phyloP scores from a whole-genome alignment of 2,329 filamentous ascomycete species.

The Hypoxylon sp. region DNA sequence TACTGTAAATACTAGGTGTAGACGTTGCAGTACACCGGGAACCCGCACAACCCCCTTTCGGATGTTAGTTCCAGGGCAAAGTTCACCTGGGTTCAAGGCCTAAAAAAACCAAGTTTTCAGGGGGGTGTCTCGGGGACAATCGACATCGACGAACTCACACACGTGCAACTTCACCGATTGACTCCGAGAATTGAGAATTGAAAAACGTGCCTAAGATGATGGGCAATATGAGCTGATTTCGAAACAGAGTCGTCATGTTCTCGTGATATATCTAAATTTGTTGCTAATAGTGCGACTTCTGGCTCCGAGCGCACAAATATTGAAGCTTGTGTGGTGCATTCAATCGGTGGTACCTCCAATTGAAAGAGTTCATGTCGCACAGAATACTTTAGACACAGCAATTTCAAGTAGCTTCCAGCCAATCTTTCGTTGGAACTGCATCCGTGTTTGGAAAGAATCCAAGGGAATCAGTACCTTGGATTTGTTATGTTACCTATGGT shows the following conservation, averaged over 20 bases:
- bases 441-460: constrained; percentile 31
- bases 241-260: constrained; percentile 35
- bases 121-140: constrained; percentile 28
- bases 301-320: constrained; percentile 21
- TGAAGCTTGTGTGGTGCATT: constrained; percentile 23
- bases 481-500: constrained; percentile 37
- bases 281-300: constrained; percentile 20
- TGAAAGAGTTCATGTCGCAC: constrained; percentile 15
- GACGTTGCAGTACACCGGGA: constrained; percentile 1
- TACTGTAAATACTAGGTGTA: background rate
- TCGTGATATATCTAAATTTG: constrained; percentile 29
- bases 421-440: constrained; percentile 36
- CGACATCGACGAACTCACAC: constrained; percentile 35
- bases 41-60: constrained; percentile 9
- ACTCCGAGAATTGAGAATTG: constrained; percentile 25
- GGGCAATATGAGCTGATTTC: constrained; percentile 48
- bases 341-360: constrained; percentile 15
- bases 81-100: constrained; percentile 24
- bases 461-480: constrained; percentile 35
- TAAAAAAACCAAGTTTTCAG: constrained; percentile 19
- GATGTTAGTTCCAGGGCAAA: constrained; percentile 35
- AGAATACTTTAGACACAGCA: constrained; percentile 8
- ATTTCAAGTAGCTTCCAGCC: constrained; percentile 14
- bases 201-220: constrained; percentile 49
- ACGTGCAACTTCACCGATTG: constrained; percentile 39